These are phyloP conservation scores for Geoglossum glabrum DNA, from an alignment of 495 filamentous ascomycete genomes.

Conservation along the genomic window DNA sequence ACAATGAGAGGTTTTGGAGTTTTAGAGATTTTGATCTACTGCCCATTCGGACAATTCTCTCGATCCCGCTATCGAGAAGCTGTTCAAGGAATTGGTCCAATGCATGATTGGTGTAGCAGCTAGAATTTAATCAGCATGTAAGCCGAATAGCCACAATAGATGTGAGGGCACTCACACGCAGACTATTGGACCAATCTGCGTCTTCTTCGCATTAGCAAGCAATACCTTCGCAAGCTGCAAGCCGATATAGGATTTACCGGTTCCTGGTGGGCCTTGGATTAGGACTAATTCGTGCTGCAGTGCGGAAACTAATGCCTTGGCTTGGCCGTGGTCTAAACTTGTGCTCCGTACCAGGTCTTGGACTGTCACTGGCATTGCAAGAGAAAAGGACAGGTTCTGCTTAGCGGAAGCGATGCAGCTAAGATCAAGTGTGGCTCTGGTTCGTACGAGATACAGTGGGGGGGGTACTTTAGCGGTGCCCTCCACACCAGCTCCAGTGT, in stretches of 20 bases:
- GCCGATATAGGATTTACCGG: conserved; percentile 50
- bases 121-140: not conserved
- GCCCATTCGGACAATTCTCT: conserved; percentile 46
- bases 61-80: conserved; percentile 30
- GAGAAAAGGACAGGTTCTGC: too few species aligned
- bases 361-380: conserved; percentile 1
- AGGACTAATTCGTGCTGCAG: conserved; percentile 41
- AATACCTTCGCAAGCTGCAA: conserved; percentile 41
- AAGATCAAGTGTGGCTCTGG: too few species aligned
- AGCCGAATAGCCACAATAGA: not conserved
- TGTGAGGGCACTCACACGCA: conserved; percentile 18
- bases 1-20: conserved; percentile 27
- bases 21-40: conserved; percentile 42
- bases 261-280: conserved; percentile 69
- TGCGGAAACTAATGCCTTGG: conserved; percentile 30
- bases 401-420: too few species aligned
- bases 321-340: conserved; percentile 38
- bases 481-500: too few species aligned
- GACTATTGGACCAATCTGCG: conserved; percentile 42
- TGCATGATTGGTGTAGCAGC: conserved; percentile 53
- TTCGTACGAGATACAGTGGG: too few species aligned
- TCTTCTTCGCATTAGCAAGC: conserved; percentile 30
- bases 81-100: conserved; percentile 55
- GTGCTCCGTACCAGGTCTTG: conserved; percentile 22
- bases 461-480: too few species aligned